Evolutionary conservation across 352 stramenopile species (phyloP).

Genomic region (Pythium utonaiense): DNA sequence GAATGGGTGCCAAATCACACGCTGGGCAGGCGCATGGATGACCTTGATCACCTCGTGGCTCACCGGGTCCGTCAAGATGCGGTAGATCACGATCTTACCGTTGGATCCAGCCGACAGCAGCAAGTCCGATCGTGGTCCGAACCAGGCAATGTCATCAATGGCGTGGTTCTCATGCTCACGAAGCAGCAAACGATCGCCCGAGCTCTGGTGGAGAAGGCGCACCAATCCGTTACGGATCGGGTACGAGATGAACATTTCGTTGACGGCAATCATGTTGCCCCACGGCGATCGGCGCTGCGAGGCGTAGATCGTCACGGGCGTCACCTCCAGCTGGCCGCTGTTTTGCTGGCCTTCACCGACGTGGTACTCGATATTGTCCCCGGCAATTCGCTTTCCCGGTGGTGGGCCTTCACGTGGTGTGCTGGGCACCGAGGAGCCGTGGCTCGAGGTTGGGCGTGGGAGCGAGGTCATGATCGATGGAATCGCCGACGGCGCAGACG

Average conservation of each 20-base stretch:
- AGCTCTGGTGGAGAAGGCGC: constrained; percentile 80
- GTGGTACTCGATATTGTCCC: constrained; percentile 56
- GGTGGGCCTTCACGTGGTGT: constrained; percentile 38
- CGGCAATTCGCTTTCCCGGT: constrained; percentile 44
- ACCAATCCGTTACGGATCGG: constrained; percentile 82
- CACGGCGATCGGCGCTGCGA: constrained; percentile 71
- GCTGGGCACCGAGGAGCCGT: constrained; percentile 36
- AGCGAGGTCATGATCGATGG: constrained; percentile 13
- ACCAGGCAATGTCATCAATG: constrained; percentile 76
- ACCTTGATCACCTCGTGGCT: constrained; percentile 63
- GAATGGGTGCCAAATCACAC: constrained; percentile 78
- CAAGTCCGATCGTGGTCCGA: constrained; percentile 65
- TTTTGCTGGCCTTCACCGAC: constrained; percentile 35
- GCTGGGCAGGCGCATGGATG: constrained; percentile 52
- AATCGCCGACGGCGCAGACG: constrained; percentile 26
- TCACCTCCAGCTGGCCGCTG: constrained; percentile 74
- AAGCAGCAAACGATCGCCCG: constrained; percentile 65
- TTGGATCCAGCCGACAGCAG: constrained; percentile 63
- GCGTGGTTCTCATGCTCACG: constrained; percentile 71
- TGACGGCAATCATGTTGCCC: constrained; percentile 76
- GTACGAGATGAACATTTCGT: constrained; percentile 85
- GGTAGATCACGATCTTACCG: constrained; percentile 72
- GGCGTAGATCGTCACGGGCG: constrained; percentile 78
- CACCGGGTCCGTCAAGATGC: constrained; percentile 67
- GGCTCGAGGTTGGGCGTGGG: constrained; percentile 14